These are phyloP conservation scores for Sugiyamaella grinbergsii DNA, from an alignment of 1,139 yeast genomes.

Conservation along the genomic window DNA sequence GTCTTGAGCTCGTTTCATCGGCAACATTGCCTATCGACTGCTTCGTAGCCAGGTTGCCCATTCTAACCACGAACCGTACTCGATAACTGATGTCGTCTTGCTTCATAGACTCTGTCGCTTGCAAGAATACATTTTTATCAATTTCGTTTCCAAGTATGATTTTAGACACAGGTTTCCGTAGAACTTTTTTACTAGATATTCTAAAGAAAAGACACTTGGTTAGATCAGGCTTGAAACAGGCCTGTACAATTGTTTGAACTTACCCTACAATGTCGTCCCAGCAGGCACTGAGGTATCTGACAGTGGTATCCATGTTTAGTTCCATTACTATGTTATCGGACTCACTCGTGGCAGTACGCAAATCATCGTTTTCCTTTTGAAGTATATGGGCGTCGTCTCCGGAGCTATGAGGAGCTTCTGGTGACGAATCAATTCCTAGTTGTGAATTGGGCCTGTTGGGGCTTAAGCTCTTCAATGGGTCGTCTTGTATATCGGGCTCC, in stretches of 20 bases:
- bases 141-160: constrained; percentile 67
- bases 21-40: not conserved
- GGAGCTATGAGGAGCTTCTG: constrained; percentile 13
- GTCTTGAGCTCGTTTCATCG: not conserved
- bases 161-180: constrained; percentile 61
- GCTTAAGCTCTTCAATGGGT: not conserved
- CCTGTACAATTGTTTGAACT: too few species aligned
- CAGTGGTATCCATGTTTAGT: constrained; percentile 73
- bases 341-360: constrained; percentile 56
- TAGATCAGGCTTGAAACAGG: too few species aligned
- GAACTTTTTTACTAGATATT: constrained; percentile 56
- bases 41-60: constrained; percentile 9
- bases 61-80: constrained; percentile 63
- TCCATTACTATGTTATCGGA: constrained; percentile 87
- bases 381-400: constrained; percentile 19
- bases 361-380: constrained; percentile 36
- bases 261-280: constrained; percentile 70
- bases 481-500: not conserved
- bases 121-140: constrained; percentile 67
- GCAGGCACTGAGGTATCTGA: constrained; percentile 70
- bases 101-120: constrained; percentile 72
- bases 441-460: not conserved
- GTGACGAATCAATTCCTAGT: constrained; percentile 4
- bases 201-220: too few species aligned
- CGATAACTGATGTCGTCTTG: constrained; percentile 75